Base-by-base conservation (phyloP, 2,329 filamentous ascomycete genomes). In the Geosmithia flava region DNA sequence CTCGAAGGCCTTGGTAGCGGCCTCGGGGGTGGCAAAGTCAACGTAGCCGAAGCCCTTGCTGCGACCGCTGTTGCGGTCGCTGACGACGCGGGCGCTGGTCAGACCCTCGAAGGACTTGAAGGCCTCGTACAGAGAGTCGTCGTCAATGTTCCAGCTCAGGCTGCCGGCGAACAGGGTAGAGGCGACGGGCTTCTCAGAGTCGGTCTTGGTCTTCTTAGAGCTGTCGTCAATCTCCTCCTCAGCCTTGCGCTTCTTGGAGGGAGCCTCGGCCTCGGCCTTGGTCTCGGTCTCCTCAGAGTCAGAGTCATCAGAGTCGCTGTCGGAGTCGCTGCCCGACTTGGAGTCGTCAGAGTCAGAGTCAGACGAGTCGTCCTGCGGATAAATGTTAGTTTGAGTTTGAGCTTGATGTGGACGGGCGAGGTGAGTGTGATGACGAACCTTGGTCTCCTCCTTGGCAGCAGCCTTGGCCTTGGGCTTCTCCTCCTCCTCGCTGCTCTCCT, bases 21-120 rank as follows among this genome's bases (percentile, higher is more conserved):
- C 75, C 51, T 78, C 81, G 51, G 75, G 68, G 55, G 74, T 78
- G 62, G 74, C 72, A 68, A 90, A 95, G 72, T 95, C 89, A 58
- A 95, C 86, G 64, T 95, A 96, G 52, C 90, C 90, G 66, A 94
- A 95, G 55, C 87, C 90, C 70, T 89, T 89, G 67, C 89, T 91
- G 62, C 87, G 84, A 59, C 87, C 86, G 60, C 75, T 78, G 49
- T 83, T 80, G 65, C 83, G 83, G 71, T 95, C 87, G 57, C 81
- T 90, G 64, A 95, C 86, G 61, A 95, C 81, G 58, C 87, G 84
- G 54, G 82, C 84, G 58, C 80, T 77, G 55, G 72, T 69, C 49
- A 94, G 74, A 60, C 84, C 84, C 53, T 83, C 83, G 59, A 83
- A 91, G 53, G 78, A 69, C 71, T 89, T 79, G 71, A 96, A 95